phyloP scores from a whole-genome alignment of 495 filamentous ascomycete genomes.

The Bombardia bombarda region DNA sequence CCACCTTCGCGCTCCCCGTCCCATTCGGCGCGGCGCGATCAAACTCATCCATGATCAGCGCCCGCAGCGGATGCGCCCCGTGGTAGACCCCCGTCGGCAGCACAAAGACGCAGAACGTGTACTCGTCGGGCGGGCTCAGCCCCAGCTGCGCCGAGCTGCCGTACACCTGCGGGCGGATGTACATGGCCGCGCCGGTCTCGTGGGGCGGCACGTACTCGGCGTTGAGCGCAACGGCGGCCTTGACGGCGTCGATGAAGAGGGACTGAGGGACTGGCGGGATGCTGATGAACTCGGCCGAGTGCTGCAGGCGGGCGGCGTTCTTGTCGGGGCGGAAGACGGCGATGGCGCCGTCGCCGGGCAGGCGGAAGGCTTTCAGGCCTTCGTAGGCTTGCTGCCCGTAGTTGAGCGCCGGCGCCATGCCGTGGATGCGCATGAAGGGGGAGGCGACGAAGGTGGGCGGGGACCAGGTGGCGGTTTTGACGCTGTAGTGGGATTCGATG shows the following conservation, averaged over 20 bases:
- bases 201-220: constrained; percentile 83
- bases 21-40: constrained; percentile 69
- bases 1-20: constrained; percentile 65
- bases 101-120: constrained; percentile 77
- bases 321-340: constrained; percentile 72
- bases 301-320: constrained; percentile 75
- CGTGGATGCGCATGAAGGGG: constrained; percentile 76
- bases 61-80: constrained; percentile 71
- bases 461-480: constrained; percentile 66
- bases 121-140: constrained; percentile 76
- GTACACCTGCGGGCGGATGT: constrained; percentile 81
- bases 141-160: constrained; percentile 75
- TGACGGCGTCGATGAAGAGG: constrained; percentile 65
- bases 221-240: constrained; percentile 72
- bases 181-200: constrained; percentile 78
- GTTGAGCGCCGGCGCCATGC: constrained; percentile 84
- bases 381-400: constrained; percentile 94
- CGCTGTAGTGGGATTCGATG: constrained; percentile 64
- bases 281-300: constrained; percentile 68
- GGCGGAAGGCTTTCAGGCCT: constrained; percentile 85
- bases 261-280: constrained; percentile 67
- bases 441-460: constrained; percentile 63
- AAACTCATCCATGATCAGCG: constrained; percentile 69
- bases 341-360: constrained; percentile 51
- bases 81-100: constrained; percentile 87